A percentile compares a stretch with the other conserved stretches of the same genome.
These are phyloP conservation scores for Ganoderma sinense DNA, from an alignment of 1,284 basidiomycete species.

Conservation along the genomic window DNA sequence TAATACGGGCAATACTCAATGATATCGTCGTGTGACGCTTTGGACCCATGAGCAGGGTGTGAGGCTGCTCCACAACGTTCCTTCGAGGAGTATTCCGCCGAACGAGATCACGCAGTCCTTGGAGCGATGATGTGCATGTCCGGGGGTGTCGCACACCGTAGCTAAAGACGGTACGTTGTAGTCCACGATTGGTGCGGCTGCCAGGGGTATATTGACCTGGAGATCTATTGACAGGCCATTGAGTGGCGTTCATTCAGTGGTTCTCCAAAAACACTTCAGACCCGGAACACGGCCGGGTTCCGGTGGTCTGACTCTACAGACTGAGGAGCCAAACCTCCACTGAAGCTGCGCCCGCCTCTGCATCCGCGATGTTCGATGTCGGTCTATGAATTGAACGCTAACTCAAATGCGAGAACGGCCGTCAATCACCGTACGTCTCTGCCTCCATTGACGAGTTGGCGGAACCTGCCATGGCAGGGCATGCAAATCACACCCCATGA, in stretches of 20 bases:
- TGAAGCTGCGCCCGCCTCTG: not conserved
- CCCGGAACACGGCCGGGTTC: not conserved
- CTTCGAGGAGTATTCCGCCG: not conserved
- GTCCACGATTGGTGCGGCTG: not conserved
- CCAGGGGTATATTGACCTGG: not conserved
- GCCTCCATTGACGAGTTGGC: not conserved
- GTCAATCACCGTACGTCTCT: not conserved
- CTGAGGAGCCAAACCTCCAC: not conserved
- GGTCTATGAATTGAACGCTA: not conserved
- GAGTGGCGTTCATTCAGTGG: not conserved
- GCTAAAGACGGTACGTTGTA: not conserved
- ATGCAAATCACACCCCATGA: slow-evolving; percentile 3
- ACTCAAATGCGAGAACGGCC: slow-evolving; percentile 10
- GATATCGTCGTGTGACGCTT: not conserved
- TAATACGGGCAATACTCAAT: not conserved
- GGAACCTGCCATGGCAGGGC: slow-evolving; percentile 1
- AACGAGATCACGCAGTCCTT: not conserved
- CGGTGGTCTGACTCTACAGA: not conserved
- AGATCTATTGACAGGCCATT: not conserved
- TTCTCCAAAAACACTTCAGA: not conserved
- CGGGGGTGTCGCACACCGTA: not conserved
- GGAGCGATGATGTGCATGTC: not conserved
- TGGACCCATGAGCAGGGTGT: not conserved
- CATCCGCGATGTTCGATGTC: not conserved
- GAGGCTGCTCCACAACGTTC: not conserved